Evolutionary conservation across 2,329 filamentous ascomycete species (phyloP).

Genomic region (Bimuria novae-zelandiae): DNA sequence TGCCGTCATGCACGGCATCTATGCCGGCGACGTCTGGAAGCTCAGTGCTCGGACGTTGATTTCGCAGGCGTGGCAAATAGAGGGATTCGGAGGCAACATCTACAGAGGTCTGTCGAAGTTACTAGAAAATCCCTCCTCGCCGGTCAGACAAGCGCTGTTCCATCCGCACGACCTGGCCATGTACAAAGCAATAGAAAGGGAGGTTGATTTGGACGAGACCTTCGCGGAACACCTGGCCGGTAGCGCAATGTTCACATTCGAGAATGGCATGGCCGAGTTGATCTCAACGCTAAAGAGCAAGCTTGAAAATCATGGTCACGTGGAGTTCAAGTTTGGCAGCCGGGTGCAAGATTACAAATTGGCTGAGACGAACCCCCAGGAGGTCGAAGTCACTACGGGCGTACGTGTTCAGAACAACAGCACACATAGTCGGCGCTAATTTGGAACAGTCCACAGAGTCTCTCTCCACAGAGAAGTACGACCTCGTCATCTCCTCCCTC

Average conservation of each 20-base stretch:
- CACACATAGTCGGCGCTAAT: conserved; percentile 14
- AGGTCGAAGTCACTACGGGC: conserved; percentile 30
- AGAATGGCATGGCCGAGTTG: conserved; percentile 50
- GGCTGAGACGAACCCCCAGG: conserved; percentile 12
- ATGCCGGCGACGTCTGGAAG: conserved; percentile 83
- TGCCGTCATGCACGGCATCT: conserved; percentile 82
- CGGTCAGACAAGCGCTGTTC: conserved; percentile 10
- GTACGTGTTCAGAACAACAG: conserved; percentile 20
- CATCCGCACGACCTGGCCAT: conserved; percentile 31
- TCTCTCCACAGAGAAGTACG: conserved; percentile 26
- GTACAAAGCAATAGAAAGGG: conserved; percentile 36
- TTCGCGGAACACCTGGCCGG: conserved; percentile 39
- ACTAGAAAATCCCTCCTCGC: conserved; percentile 18
- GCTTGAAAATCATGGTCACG: conserved; percentile 45
- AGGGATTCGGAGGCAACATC: conserved; percentile 47
- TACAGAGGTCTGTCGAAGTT: conserved; percentile 26
- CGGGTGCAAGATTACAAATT: conserved; percentile 28
- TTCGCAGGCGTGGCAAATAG: conserved; percentile 55
- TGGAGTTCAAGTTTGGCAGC: conserved; percentile 47
- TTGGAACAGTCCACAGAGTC: conserved; percentile 16
- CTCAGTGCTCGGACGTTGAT: conserved; percentile 73
- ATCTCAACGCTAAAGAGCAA: conserved; percentile 41
- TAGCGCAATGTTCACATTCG: conserved; percentile 51
- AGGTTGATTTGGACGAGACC: conserved; percentile 40
- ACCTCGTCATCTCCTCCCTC: conserved; percentile 39